Evolutionary conservation across 768 basidiomycete species (phyloP), one percentile per base, ranked within the genome.

Genomic region (Psilocybe cyanescens): DNA sequence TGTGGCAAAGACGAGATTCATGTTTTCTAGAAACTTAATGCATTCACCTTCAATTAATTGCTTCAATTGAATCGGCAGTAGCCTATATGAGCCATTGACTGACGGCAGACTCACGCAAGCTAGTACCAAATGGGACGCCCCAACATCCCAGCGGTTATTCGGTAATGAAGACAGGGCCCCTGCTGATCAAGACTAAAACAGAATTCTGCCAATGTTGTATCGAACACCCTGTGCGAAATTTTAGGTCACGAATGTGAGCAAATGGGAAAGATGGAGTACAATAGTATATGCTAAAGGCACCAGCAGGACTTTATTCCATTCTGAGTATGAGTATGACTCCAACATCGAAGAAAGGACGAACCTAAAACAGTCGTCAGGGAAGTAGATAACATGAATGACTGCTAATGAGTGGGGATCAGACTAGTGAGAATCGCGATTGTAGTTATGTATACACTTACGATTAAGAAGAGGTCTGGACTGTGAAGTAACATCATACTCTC

Each of bases 221-320:
- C 77, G 76, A 16, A 70, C 75, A 3, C 86, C 90, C 89, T 91
- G 24, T 24, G 24, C 24, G 24, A 24, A 19, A 24, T 61, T 31
- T 19, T 14, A 35, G 12, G 3, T 8, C 2, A 28, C 35, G 5
- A 47, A 31, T 31, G 29, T 19, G 31, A 8, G 8, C 17, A n/a
- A 31, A 28, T 39, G 30, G 35, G 8, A 30, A 8, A 31, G 11
- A 30, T 0, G 51, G 46, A 85, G 63, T 63, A 91, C 89, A 31
- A 91, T 78, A 0, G 89, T 91, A 62, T 85, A 89, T 0, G 88
- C 80, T 6, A 92, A 72, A 0, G 90, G 90, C 12, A 88, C 70
- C 53, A 90, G 68, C 1, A 90, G 59, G 19, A 83, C 86, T 51
- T 24, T 16, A 35, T 7, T 7, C 33, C 7, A 35, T 35, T 35